These are phyloP conservation scores for Pilobolus umbonatus DNA, from an alignment of 192 early-diverging fungal genomes.

Conservation along the genomic window DNA sequence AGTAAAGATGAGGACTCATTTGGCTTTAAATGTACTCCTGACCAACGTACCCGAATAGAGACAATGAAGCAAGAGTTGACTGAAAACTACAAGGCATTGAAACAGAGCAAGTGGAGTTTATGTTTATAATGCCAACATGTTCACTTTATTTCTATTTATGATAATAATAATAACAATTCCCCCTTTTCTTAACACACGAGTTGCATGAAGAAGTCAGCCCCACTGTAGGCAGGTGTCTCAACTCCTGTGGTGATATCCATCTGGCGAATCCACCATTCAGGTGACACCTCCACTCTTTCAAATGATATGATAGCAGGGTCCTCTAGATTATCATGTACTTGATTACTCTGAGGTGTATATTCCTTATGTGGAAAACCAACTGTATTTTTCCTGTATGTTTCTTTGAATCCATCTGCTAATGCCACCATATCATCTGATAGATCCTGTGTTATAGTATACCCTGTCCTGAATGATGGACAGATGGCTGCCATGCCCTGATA, in stretches of 20 bases:
- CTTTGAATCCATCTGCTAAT: background rate
- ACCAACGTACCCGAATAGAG: background rate
- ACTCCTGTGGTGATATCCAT: background rate
- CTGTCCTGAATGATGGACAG: background rate
- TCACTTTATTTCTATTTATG: no score
- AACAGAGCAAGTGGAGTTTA: background rate
- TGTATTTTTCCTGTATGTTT: background rate
- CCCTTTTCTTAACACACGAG: no score
- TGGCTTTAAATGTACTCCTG: constrained; percentile 13
- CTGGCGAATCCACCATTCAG: constrained; percentile 13
- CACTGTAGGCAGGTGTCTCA: no score
- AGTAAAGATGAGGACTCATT: constrained; percentile 7
- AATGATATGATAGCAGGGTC: constrained; percentile 5
- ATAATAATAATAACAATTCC: no score
- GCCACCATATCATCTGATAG: background rate
- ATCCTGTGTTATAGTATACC: background rate
- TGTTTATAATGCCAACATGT: background rate
- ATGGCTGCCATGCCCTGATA: background rate
- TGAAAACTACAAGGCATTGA: background rate
- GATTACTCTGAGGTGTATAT: background rate
- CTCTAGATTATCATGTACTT: background rate
- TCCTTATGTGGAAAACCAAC: background rate
- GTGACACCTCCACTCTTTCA: background rate
- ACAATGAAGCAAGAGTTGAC: background rate
- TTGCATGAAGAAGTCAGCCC: no score